Conservation (phyloP, 2,329 filamentous ascomycete species). For the Trichoderma sp. region DNA sequence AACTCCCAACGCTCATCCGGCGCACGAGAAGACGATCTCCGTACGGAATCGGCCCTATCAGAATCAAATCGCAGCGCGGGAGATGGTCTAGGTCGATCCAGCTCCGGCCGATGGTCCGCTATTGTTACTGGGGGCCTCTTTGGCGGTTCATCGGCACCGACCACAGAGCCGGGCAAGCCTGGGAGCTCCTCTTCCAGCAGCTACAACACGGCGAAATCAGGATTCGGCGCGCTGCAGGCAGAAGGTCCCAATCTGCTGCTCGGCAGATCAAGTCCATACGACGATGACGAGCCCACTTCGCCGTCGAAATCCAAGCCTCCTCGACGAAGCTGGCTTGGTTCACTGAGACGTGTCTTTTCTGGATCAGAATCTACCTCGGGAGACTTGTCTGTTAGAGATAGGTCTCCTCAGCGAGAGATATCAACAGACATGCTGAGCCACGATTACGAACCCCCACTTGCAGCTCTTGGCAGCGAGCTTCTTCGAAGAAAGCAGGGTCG, state of each 20-base stretch:
- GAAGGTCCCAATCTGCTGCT: slow-evolving; percentile 52
- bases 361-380: slow-evolving; percentile 40
- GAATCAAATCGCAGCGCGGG: slow-evolving; percentile 50
- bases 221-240: slow-evolving; percentile 50
- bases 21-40: slow-evolving; percentile 45
- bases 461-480: slow-evolving; percentile 47
- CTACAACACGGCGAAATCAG: slow-evolving; percentile 54
- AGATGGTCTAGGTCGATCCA: slow-evolving; percentile 39
- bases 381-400: slow-evolving; percentile 27
- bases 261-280: slow-evolving; percentile 27
- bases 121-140: slow-evolving; percentile 27
- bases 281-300: slow-evolving; percentile 47
- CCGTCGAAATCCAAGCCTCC: slow-evolving; percentile 56
- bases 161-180: slow-evolving; percentile 33
- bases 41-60: slow-evolving; percentile 56
- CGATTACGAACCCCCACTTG: slow-evolving; percentile 46
- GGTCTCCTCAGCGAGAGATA: slow-evolving; percentile 30
- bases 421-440: slow-evolving; percentile 35
- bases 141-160: slow-evolving; percentile 30
- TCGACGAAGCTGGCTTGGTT: slow-evolving; percentile 64
- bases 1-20: slow-evolving; percentile 37
- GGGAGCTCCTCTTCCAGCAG: slow-evolving; percentile 44
- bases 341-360: slow-evolving; percentile 60
- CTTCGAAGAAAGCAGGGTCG: slow-evolving; percentile 55
- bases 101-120: slow-evolving; percentile 35